Evolutionary conservation across 352 stramenopile genomes (phyloP).

Genomic region (Pythium biforme): DNA sequence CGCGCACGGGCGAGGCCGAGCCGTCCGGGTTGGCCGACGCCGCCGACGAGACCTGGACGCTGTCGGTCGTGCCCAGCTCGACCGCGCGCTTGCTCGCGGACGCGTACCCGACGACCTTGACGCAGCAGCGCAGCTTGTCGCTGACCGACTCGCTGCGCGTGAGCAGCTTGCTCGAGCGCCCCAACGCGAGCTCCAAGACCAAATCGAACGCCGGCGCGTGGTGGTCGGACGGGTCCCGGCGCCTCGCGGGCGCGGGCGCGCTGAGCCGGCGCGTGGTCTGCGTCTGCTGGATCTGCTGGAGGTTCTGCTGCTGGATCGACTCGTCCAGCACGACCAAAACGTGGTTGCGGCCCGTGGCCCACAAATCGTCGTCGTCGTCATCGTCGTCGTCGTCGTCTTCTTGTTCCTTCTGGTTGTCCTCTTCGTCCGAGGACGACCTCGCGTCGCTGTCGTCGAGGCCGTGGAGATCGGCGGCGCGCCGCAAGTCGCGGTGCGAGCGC

Average conservation of each 20-base stretch:
- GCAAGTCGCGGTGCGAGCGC: neutral
- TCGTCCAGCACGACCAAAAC: conserved; percentile 14
- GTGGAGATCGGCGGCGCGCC: conserved; percentile 1
- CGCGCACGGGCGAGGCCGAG: conserved; percentile 26
- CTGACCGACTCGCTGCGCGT: conserved; percentile 34
- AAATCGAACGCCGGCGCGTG: conserved; percentile 24
- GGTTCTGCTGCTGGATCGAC: conserved; percentile 7
- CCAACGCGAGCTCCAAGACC: conserved; percentile 58
- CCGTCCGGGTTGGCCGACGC: conserved; percentile 20
- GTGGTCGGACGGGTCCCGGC: neutral
- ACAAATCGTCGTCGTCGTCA: conserved; percentile 29
- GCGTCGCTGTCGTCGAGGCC: conserved; percentile 6
- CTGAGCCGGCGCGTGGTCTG: neutral
- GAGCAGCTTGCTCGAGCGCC: conserved; percentile 48
- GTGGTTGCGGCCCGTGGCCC: conserved; percentile 12
- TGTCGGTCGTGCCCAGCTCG: conserved; percentile 62
- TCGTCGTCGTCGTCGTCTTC: conserved; percentile 13
- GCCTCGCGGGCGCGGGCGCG: neutral
- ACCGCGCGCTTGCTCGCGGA: conserved; percentile 39
- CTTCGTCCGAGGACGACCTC: conserved; percentile 25
- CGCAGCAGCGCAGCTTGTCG: conserved; percentile 54
- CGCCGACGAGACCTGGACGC: conserved; percentile 47
- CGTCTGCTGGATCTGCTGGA: conserved; percentile 12
- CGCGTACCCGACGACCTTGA: conserved; percentile 50
- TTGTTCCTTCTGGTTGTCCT: conserved; percentile 1